Conservation (phyloP, 208 protist species). For the Trypanosomatidae sp. region DNA sequence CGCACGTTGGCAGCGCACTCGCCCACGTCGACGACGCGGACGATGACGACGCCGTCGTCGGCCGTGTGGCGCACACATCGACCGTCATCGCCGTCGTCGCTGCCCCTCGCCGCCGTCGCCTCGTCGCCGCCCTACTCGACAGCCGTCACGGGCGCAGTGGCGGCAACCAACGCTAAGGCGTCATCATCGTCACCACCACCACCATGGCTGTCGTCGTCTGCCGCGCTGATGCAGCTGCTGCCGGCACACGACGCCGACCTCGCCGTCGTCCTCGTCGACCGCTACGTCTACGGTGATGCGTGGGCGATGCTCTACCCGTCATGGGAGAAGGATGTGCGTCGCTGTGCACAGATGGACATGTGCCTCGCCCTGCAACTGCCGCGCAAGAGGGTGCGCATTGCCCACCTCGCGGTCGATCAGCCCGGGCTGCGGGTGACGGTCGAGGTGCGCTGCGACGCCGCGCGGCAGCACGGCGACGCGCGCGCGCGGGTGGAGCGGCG, state of each 20-base stretch:
- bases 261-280: conserved; percentile 35
- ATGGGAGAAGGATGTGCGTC: conserved; percentile 43
- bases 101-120: not conserved
- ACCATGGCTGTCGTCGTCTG: too few species aligned
- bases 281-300: conserved; percentile 67
- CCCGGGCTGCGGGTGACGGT: conserved; percentile 65
- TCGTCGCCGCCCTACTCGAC: not conserved
- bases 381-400: conserved; percentile 49
- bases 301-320: conserved; percentile 48
- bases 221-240: conserved; percentile 2
- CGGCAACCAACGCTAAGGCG: conserved; percentile 7
- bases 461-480: conserved; percentile 24
- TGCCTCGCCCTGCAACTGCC: conserved; percentile 58
- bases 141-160: conserved; percentile 4
- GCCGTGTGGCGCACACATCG: too few species aligned
- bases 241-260: conserved; percentile 25
- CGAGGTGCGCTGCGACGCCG: conserved; percentile 43
- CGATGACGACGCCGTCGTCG: too few species aligned
- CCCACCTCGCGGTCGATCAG: conserved; percentile 33
- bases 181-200: too few species aligned
- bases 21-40: too few species aligned
- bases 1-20: too few species aligned
- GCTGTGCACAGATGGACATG: conserved; percentile 65
- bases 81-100: conserved; percentile 1
- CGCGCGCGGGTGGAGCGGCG: conserved; percentile 62